Percentiles rank a stretch among this genome's conserved stretches.
Evolutionary conservation across 495 filamentous ascomycete genomes (phyloP).

Genomic region (Neohortaea acidophila): DNA sequence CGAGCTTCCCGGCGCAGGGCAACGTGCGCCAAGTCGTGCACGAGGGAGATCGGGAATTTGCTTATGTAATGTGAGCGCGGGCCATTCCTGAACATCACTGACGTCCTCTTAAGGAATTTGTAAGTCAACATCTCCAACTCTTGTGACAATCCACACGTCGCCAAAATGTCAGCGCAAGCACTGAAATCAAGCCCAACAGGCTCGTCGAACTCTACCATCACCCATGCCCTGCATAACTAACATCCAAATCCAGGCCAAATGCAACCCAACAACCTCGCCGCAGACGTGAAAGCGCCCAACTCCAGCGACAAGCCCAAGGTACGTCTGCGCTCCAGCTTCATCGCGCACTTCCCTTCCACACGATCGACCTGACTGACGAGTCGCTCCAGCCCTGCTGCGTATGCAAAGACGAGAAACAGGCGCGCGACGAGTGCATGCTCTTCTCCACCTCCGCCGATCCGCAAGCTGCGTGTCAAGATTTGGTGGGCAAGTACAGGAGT

Average conservation of each 20-base stretch:
- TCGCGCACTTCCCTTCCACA: not conserved
- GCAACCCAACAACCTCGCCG: slow-evolving; percentile 26
- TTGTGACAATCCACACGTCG: too few relatives aligned
- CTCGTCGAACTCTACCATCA: too few relatives aligned
- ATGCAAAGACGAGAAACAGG: slow-evolving; percentile 85
- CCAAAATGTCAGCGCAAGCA: not conserved
- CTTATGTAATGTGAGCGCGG: too few relatives aligned
- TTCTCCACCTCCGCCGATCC: slow-evolving; percentile 71
- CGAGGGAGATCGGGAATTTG: too few relatives aligned
- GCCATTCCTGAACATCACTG: too few relatives aligned
- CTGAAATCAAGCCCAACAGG: too few relatives aligned
- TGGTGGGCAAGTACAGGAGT: slow-evolving; percentile 69
- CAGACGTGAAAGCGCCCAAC: slow-evolving; percentile 29
- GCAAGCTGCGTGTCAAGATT: slow-evolving; percentile 59
- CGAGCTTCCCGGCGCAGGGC: too few relatives aligned
- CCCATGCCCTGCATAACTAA: not conserved
- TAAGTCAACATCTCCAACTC: too few relatives aligned
- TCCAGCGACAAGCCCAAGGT: slow-evolving; percentile 34
- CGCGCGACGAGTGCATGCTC: slow-evolving; percentile 96
- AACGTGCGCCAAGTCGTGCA: too few relatives aligned
- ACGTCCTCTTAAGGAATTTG: too few relatives aligned
- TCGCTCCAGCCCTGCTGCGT: slow-evolving; percentile 74
- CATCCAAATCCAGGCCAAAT: slow-evolving; percentile 11
- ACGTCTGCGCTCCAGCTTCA: slow-evolving; percentile 31
- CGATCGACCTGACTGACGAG: not conserved